Conservation (phyloP, 495 filamentous ascomycete species). For the Trichoderma orchidacearum region DNA sequence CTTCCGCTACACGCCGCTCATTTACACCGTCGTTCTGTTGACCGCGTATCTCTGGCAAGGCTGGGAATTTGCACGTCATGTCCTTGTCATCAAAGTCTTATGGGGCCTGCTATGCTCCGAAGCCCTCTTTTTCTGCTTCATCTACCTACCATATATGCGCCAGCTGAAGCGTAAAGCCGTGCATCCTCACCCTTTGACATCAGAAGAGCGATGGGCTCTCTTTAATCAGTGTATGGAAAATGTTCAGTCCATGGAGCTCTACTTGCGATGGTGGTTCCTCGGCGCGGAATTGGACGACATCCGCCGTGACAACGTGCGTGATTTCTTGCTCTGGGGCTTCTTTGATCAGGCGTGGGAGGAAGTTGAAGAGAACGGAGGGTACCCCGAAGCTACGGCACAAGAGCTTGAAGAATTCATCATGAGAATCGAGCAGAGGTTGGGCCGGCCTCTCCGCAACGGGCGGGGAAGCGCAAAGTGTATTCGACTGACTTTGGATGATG, state of each 20-base stretch:
- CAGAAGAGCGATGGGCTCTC: slow-evolving; percentile 23
- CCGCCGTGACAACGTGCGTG: slow-evolving; percentile 48
- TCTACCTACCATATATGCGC: slow-evolving; percentile 35
- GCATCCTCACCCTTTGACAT: slow-evolving; percentile 35
- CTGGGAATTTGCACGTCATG: neutral
- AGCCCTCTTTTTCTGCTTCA: slow-evolving; percentile 15
- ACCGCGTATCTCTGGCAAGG: neutral
- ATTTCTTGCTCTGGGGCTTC: slow-evolving; percentile 53
- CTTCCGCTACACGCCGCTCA: neutral
- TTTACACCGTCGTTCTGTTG: neutral
- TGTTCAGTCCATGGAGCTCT: slow-evolving; percentile 39
- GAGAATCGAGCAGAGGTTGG: slow-evolving; percentile 33
- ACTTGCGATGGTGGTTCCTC: slow-evolving; percentile 51
- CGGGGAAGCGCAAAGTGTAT: slow-evolving; percentile 38
- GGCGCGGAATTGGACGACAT: slow-evolving; percentile 45
- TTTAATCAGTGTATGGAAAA: slow-evolving; percentile 41
- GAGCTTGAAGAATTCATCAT: slow-evolving; percentile 46
- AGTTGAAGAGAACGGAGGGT: slow-evolving; percentile 9
- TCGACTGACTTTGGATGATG: slow-evolving; percentile 49
- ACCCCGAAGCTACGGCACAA: slow-evolving; percentile 6
- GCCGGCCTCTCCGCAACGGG: slow-evolving; percentile 31
- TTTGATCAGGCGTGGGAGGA: slow-evolving; percentile 24
- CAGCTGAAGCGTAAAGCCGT: slow-evolving; percentile 34
- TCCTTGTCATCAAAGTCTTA: slow-evolving; percentile 18
- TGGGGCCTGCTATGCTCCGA: slow-evolving; percentile 40